phyloP scores from a whole-genome alignment of 495 filamentous ascomycete species.

The Penicillium angulare region DNA sequence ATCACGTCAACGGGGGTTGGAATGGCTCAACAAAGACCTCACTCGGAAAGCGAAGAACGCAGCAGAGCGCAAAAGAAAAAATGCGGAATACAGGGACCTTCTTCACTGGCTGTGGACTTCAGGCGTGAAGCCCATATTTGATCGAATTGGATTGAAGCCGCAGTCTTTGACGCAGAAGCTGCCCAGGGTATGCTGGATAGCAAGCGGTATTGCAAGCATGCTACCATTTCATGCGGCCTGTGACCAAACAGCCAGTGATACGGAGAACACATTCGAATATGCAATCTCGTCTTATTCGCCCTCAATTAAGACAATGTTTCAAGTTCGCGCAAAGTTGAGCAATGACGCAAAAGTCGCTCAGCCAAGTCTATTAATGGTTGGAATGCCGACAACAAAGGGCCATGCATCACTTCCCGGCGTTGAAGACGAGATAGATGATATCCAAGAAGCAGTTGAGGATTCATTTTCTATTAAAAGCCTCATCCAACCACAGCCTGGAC shows the following conservation, averaged over 20 bases:
- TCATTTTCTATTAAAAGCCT: not conserved
- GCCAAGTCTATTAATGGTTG: not conserved
- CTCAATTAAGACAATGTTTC: not conserved
- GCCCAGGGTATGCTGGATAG: not conserved
- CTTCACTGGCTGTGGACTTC: not conserved
- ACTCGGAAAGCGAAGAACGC: not conserved
- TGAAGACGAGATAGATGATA: not conserved
- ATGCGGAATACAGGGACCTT: not conserved
- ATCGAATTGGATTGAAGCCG: not conserved
- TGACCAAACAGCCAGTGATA: not conserved
- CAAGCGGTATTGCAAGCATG: not conserved
- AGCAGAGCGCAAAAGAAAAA: not conserved
- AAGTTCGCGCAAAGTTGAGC: not conserved
- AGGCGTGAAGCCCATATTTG: not conserved
- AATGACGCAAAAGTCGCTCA: not conserved
- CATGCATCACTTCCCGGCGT: not conserved
- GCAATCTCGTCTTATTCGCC: not conserved
- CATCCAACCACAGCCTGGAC: not conserved
- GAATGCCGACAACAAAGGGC: not conserved
- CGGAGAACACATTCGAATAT: not conserved
- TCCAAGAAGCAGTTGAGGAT: not conserved
- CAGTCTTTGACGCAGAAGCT: not conserved
- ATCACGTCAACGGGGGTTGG: not conserved
- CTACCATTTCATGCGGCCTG: not conserved
- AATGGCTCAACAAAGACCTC: not conserved